Evolutionary conservation across 352 stramenopile species (phyloP), one percentile per base, ranked within the genome.

Genomic region (Globisporangium alternatum): DNA sequence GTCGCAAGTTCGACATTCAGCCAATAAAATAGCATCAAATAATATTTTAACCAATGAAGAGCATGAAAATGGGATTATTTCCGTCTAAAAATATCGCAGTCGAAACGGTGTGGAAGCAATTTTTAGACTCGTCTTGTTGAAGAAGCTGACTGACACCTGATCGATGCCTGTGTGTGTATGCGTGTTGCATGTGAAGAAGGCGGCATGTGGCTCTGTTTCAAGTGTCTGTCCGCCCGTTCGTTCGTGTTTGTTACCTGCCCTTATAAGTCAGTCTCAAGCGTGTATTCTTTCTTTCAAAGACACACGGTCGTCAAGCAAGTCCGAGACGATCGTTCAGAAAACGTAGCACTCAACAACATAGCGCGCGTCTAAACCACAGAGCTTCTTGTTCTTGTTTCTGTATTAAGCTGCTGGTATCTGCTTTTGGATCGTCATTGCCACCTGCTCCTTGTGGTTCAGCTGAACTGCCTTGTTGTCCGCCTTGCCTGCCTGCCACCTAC

Each of bases 401-500:
- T 37, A 52, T 51, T 49, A 49, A 22, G 49, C 35, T 41, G 60
- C 39, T 59, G 19, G 33, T 43, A 28, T 57, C 51, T 39, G 30
- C 1, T 30, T 19, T 6, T 25, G n/a, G 15, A 33, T 55, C 30
- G 17, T 10, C 51, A 19, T 43, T 10, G 19, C 22, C 51, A 25
- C 15, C 51, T n/a, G 15, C 30, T 15, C 43, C 19, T 49, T 9
- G 39, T 45, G 39, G 39, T 13, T 45, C 13, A 6, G 39, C 39
- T 45, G 39, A 45, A n/a, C 39, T n/a, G 13, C 39, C 13, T n/a
- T n/a, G 39, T n/a, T 21, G 39, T 5, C 35, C 35, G 35, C 12
- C 35, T 41, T 41, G 35, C 35, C 4, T 4, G 35, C 4, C 35
- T 41, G 35, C 13, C 39, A n/a, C 68, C 71, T 90, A 91, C 68